Evolutionary conservation across 768 basidiomycete species (phyloP), one percentile per base, ranked within the genome.

Genomic region (Suillus plorans): DNA sequence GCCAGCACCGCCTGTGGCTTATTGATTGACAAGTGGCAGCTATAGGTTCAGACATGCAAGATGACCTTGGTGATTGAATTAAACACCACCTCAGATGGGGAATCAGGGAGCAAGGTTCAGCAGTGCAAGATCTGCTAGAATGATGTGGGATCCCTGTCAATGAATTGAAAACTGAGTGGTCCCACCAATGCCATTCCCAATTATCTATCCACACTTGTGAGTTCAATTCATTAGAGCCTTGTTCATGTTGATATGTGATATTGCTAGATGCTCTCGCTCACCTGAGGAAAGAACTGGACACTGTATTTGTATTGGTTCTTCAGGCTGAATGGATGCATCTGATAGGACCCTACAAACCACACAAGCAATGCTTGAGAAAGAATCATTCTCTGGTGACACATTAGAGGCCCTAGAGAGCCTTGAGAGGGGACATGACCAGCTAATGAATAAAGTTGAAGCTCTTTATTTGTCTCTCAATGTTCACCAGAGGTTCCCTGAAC

Each of bases 21-120:
- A 63, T 81, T 14, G 78, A 81, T 63, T 69, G 70, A 3, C 77
- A 78, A 22, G 71, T 72, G 0, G 57, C 60, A 0, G 69, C 67
- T 2, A 73, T 81, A 22, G 74, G 71, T 0, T 13, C 34, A 0
- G 74, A 77, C 10, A 63, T 74, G 4, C 64, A 67, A 3, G 67
- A 70, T 18, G 73, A 76, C 12, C 72, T 81, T 4, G 78, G 80
- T 0, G 61, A 64, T 4, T 81, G 79, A 78, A 66, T 80, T 5
- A 60, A 59, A 1, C 67, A 70, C 5, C 66, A 69, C 10, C 65
- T 73, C 3, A 62, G 55, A 14, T 62, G 67, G 28, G 71, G 72
- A 2, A 62, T 75, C 5, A 6, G 55, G 20, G 61, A 36, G 0
- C 73, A 75, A 41, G 61, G 47, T 0, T 45, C 42, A 18, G 63